Base-by-base conservation (phyloP, 225 moss, liverwort and hornwort species). In the Anthoceros angustus region DNA sequence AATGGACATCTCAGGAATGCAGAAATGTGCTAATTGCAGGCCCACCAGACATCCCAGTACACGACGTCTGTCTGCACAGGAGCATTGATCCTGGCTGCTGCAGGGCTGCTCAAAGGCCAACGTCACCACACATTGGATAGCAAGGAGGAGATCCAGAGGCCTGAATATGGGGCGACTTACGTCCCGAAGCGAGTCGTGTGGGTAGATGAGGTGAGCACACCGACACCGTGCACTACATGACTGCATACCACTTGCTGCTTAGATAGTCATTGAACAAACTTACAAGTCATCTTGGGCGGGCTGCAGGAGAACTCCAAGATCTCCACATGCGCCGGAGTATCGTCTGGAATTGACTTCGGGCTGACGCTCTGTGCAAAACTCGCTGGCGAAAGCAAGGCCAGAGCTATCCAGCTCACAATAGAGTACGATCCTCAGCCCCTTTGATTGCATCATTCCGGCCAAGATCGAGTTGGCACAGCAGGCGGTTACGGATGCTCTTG, bases 391-490 rank as follows among this genome's bases (percentile, higher is more conserved):
- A 0, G 10, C 24, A 75, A 66, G 7, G 75, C 75, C 20, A 71
- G 67, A 38, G 71, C 71, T 12, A 10, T 63, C 12, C 75, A 75
- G 20, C 75, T 75, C 2, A 39, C 39, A 25, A 64, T 75, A 5
- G 71, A 71, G 41, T 75, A 75, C 32, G 75, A 75, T 63, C 75
- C 75, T 8, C 66, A 75, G 20, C 75, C 75, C 75, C 0, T 75
- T 66, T 39, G 71, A 71, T 62, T 39, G 12, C 42, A 70, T 70
- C 14, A 8, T 15, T 26, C 26, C 55, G 40, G 42, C 20, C 23
- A 75, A 75, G 39, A 70, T 67, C 41, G 25, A 48, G 18, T 25
- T 67, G 16, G 75, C 75, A 5, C 26, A 43, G 40, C 12, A 55
- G 55, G 7, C 23, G n/a, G 18, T 18, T 20, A 5, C 0, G 23